Base-by-base conservation (phyloP, 768 basidiomycete species). In the Trametes punicea region DNA sequence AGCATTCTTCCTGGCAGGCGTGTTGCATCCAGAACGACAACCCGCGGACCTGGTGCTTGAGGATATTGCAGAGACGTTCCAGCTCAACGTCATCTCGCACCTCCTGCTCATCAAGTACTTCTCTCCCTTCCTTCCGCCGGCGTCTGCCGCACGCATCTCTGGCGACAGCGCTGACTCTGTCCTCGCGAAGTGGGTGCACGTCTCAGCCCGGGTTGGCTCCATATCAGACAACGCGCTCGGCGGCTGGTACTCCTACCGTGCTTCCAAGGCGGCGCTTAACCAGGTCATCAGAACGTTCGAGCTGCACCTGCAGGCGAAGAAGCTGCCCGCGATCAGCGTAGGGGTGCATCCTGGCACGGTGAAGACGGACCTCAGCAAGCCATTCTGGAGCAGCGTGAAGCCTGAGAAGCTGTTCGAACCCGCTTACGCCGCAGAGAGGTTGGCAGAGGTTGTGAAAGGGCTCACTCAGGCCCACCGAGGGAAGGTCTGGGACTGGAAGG, bases 251-350 rank as follows among this genome's bases (percentile, higher is more conserved):
- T 83, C 81, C 29, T 84, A 84, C 65, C 79, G 82, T 25, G 72
- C 80, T 18, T 83, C 81, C 47, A 84, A 84, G 65, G 78, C 83
- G 0, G 82, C 83, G 46, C 76, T 85, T 45, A 83, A 85, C 61
- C 82, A 84, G 61, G 75, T 79, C n/a, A 65, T 84, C 65, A 80
- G 78, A 59, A 84, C 81, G 16, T 83, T 83, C 60, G 81, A 85
- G 65, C 59, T 78, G 45, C 75, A 84, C 51, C 69, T 84, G 31
- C 67, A 77, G 62, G 71, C 75, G 69, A 75, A 77, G 60, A 75
- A 73, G 46, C 70, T 62, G 4, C 71, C 73, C 26, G 79, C 81
- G 18, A 78, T 84, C 42, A 78, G 76, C 60, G 74, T 83, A 23
- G 81, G 80, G 5, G 69, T 83, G 16, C 82, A 84, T 63, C 83